Evolutionary conservation across 768 basidiomycete species (phyloP), one percentile per base, ranked within the genome.

Genomic region (Boletus sp.): DNA sequence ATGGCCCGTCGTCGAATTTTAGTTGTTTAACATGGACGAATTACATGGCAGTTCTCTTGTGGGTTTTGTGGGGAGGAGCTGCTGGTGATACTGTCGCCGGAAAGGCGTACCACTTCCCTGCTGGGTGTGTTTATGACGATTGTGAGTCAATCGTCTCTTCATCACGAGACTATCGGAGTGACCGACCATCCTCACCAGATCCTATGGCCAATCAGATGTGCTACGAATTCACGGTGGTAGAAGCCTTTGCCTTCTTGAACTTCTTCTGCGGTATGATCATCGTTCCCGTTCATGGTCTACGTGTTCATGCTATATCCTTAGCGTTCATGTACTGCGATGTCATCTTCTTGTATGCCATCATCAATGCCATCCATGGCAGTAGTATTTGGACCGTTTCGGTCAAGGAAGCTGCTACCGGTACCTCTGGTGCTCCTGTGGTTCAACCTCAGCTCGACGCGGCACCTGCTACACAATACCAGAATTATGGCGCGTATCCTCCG

Each of bases 311-410:
- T 23, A 5, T 27, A 10, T 38, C 33, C n/a, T 35, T 19, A 66
- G 69, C 58, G 15, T 64, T 70, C 47, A 33, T 68, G 9, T 70
- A 68, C 51, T 60, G 55, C 27, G 61, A 58, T 39, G 48, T 56
- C 35, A 41, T 63, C 19, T 30, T 70, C 25, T 42, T 64, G 41
- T 68, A 59, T 32, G 65, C 60, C 43, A 60, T 66, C 40, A 59
- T 66, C 54, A 55, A 46, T 11, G 59, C 58, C 17, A 47, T 64
- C 25, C 59, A 54, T 33, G 66, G 70, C 23, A 64, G 27, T 33
- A 17, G 56, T 23, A 33, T 72, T 4, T 68, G 70, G 68, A 62
- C 48, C 1, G 6, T 50, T 42, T 70, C 66, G 19, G 59, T 68
- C 25, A 47, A 50, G 3, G 66, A 62, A 49, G 66, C 62, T 6